Base-by-base conservation (phyloP, 2,329 filamentous ascomycete genomes). In the Hypoxylon sp. region DNA sequence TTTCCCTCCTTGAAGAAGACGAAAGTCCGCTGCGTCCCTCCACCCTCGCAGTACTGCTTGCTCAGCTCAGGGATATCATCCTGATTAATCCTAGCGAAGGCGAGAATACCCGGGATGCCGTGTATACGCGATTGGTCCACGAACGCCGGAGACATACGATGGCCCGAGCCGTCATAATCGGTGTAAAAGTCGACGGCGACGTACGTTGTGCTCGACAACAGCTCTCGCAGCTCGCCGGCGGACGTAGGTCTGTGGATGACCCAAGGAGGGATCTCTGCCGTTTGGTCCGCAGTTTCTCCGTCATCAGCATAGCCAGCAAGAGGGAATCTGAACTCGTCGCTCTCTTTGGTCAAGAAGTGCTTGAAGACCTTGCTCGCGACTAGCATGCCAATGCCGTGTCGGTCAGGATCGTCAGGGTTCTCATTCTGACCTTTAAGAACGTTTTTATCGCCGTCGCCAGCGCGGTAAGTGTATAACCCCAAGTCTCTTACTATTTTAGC, bases 1-100 rank as follows among this genome's bases (percentile, higher is more conserved):
- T 54, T 54, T 17, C 52, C 52, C 5, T 54, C 19, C 52, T 42
- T 39, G 19, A 54, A 54, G 35, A 42, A 39, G 52, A 48, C 46
- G 14, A 26, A 48, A 29, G 24, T 48, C 19, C 24, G 46, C 24
- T 24, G 46, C 46, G 10, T 48, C 24, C 24, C 10, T 13, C 3
- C 11, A 26, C 19, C 22, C 10, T 48, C 24, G 33, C 52, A 54
- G 31, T 14, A 53, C 17, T 26, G 5, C 17, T 53, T 53, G n/a
- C 11, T 33, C n/a, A 53, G 1, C 31, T 39, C 50, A 8, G 50
- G 50, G 2, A 39, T 19, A 19, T 53, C n/a, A 22, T 24, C 31
- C 17, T 13, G 11, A 19, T 39, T 35, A 13, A 24, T 5, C 29
- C 14, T 22, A 8, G 50, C 50, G 19, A 35, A 53, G 4, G 31